Evolutionary conservation across 768 basidiomycete species (phyloP), one percentile per base, ranked within the genome.

Genomic region (Podaxis sp.): DNA sequence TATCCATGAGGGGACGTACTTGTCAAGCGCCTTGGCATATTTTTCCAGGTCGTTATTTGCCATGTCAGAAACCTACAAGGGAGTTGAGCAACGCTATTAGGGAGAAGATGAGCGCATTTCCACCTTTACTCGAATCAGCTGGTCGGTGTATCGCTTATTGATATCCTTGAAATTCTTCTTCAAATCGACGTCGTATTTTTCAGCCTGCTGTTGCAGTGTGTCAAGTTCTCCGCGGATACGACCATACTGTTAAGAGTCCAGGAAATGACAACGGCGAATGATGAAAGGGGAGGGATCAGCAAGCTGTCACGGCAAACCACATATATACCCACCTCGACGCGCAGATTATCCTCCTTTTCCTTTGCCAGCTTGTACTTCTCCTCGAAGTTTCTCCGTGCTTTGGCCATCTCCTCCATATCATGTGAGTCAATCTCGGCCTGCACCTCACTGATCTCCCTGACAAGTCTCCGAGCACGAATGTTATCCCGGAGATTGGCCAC

Each of bases 21-120:
- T 96, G 77, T 99, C 97, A 53, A 99, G 77, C 2, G 97, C 97
- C 72, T 99, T 99, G 4, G 87, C 93, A 65, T 99, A 98, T 78
- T 99, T 99, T 79, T 99, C 96, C 58, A 99, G 75, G 74, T 99
- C 97, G 64, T 86, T 91, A 74, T 96, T 98, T 5, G 96, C 95
- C 89, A 98, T 94, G 74, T 99, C 96, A 36, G 95, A 94, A 77
- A 97, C 93, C 96, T 98, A 67, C 26, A 42, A 17, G 49, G n/a
- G 17, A 48, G 15, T 46, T 51, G 36, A 65, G 30, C 26, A 22
- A 38, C 49, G 48, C 40, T 44, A 19, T 26, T 26, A 24, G 57
- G 24, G 52, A 49, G 9, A 51, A 52, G 17, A 28, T 39, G 38
- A 33, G 5, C 4, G 36, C 26, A 36, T 28, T 46, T 77, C 44